phyloP scores from a whole-genome alignment of 352 stramenopile species.

The Phytophthora ohioensis region DNA sequence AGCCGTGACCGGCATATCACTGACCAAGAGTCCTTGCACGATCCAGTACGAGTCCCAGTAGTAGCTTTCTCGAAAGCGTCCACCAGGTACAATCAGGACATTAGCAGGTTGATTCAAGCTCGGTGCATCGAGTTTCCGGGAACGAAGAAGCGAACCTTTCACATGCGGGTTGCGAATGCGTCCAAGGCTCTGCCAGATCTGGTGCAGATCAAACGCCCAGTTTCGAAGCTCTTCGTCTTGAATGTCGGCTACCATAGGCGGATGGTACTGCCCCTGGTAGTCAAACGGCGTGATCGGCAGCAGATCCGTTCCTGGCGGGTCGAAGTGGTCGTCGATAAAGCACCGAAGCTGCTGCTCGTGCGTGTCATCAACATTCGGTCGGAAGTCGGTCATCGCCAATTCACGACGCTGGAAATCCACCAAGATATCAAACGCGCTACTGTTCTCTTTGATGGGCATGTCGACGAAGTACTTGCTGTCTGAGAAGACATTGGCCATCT shows the following conservation, averaged over 20 bases:
- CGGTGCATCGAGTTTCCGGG: constrained; percentile 45
- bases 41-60: constrained; percentile 96
- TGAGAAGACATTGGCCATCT: constrained; percentile 80
- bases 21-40: constrained; percentile 86
- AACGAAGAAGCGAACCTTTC: constrained; percentile 64
- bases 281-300: constrained; percentile 74
- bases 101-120: constrained; percentile 52
- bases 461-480: constrained; percentile 95
- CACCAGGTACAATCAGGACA: constrained; percentile 88
- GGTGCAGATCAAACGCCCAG: constrained; percentile 79
- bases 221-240: constrained; percentile 55
- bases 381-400: constrained; percentile 68
- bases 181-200: constrained; percentile 79
- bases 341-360: constrained; percentile 56
- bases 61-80: constrained; percentile 93
- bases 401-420: constrained; percentile 69
- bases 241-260: constrained; percentile 66
- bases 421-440: constrained; percentile 71
- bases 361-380: constrained; percentile 19
- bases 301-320: constrained; percentile 80
- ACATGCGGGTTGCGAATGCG: constrained; percentile 62
- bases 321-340: constrained; percentile 89
- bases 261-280: constrained; percentile 61
- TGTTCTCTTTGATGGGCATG: constrained; percentile 91
- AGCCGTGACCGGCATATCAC: constrained; percentile 81